Evolutionary conservation across 495 filamentous ascomycete species (phyloP).

Genomic region (Lophiotrema nucula): DNA sequence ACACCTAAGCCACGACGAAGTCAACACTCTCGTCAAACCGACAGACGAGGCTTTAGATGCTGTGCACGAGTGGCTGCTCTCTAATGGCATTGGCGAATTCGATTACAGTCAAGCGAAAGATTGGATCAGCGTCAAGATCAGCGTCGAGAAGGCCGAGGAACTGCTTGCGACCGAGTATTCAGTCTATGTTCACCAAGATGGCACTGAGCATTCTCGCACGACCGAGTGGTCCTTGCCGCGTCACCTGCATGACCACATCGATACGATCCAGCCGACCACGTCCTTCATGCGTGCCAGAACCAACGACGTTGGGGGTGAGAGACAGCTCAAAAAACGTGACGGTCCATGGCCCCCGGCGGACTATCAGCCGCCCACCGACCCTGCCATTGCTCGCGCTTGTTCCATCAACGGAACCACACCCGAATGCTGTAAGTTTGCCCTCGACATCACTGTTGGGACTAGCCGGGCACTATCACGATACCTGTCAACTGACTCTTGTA

Average conservation of each 20-base stretch:
- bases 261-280: slow-evolving; percentile 65
- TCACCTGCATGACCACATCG: slow-evolving; percentile 56
- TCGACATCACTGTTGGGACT: too few relatives aligned
- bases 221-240: slow-evolving; percentile 54
- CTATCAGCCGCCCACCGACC: slow-evolving; percentile 29
- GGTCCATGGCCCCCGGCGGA: too few relatives aligned
- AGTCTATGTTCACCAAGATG: slow-evolving; percentile 44
- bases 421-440: too few relatives aligned
- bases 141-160: slow-evolving; percentile 41
- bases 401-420: slow-evolving; percentile 53
- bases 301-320: neutral
- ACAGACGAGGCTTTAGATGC: slow-evolving; percentile 37
- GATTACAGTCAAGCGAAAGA: slow-evolving; percentile 44
- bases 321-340: too few relatives aligned
- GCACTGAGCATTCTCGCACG: slow-evolving; percentile 41
- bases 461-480: too few relatives aligned
- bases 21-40: slow-evolving; percentile 43
- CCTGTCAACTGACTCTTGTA: too few relatives aligned
- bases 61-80: slow-evolving; percentile 48
- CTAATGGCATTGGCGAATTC: slow-evolving; percentile 36
- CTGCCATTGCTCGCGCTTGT: slow-evolving; percentile 46
- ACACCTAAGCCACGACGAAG: slow-evolving; percentile 42
- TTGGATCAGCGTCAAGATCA: slow-evolving; percentile 43
- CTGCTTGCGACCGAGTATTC: slow-evolving; percentile 49
- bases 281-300: slow-evolving; percentile 51